These are phyloP conservation scores for Alloteropsis semialata DNA, from an alignment of 176 grass and related monocot species.

Conservation along the genomic window DNA sequence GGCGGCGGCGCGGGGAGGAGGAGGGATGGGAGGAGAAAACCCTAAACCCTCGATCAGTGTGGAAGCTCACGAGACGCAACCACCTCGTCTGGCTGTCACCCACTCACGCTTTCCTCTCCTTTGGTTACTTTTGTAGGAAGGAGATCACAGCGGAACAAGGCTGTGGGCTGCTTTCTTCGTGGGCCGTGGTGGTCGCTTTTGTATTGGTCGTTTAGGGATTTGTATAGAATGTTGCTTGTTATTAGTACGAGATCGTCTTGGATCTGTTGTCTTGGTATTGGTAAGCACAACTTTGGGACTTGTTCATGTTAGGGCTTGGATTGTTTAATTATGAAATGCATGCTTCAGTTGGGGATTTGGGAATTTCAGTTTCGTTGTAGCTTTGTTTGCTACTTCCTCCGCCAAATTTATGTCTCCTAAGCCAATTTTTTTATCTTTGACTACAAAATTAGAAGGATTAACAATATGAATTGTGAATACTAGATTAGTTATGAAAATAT, in stretches of 20 bases:
- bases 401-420: too few species aligned
- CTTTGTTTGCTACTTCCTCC: too few species aligned
- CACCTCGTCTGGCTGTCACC: not conserved
- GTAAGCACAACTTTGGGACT: not conserved
- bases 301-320: not conserved
- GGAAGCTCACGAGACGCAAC: not conserved
- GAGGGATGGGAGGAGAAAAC: not conserved
- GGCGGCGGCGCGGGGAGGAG: not conserved
- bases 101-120: not conserved
- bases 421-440: too few species aligned
- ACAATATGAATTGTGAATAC: too few species aligned
- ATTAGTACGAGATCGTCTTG: not conserved
- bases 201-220: not conserved
- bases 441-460: too few species aligned
- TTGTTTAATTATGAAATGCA: not conserved
- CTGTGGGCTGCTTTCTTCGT: not conserved
- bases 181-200: not conserved
- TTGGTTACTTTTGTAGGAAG: not conserved
- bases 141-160: not conserved
- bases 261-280: not conserved
- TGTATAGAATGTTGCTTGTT: not conserved
- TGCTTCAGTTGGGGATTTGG: not conserved
- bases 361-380: not conserved
- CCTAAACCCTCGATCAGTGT: conserved; percentile 19
- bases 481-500: too few species aligned